These are phyloP conservation scores for Saccharomyces hybrid DNA, from an alignment of 1,139 yeast species.

Conservation along the genomic window DNA sequence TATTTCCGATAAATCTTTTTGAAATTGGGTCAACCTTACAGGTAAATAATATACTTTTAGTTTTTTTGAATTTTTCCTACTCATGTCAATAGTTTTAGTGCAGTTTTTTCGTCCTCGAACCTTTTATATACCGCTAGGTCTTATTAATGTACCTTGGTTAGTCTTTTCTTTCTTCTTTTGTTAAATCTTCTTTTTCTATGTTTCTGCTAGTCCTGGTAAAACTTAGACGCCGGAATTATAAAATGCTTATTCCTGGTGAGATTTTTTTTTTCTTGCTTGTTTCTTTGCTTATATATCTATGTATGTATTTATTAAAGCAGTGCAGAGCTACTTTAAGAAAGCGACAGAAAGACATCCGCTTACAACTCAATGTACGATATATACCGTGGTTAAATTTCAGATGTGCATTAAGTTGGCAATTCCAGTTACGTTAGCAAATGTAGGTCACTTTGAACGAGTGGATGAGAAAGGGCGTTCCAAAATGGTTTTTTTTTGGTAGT, in stretches of 20 bases:
- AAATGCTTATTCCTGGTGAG: not conserved
- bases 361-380: conserved; percentile 2
- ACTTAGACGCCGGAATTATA: not conserved
- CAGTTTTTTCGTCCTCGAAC: not conserved
- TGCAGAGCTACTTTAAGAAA: not conserved
- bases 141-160: too few species aligned
- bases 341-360: not conserved
- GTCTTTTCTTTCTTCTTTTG: not conserved
- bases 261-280: not conserved
- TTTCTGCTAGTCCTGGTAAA: not conserved
- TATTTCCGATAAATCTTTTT: conserved; percentile 48
- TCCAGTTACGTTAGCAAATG: not conserved
- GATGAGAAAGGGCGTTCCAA: not conserved
- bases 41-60: conserved; percentile 44
- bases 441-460: not conserved
- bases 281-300: not conserved
- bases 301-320: not conserved
- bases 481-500: not conserved
- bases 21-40: conserved; percentile 47
- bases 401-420: not conserved
- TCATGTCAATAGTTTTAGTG: not conserved
- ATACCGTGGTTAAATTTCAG: not conserved
- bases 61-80: conserved; percentile 3
- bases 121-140: too few species aligned
- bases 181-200: not conserved